Evolutionary conservation across 441 rosid genomes (phyloP).

Genomic region (Omphalea diandra): DNA sequence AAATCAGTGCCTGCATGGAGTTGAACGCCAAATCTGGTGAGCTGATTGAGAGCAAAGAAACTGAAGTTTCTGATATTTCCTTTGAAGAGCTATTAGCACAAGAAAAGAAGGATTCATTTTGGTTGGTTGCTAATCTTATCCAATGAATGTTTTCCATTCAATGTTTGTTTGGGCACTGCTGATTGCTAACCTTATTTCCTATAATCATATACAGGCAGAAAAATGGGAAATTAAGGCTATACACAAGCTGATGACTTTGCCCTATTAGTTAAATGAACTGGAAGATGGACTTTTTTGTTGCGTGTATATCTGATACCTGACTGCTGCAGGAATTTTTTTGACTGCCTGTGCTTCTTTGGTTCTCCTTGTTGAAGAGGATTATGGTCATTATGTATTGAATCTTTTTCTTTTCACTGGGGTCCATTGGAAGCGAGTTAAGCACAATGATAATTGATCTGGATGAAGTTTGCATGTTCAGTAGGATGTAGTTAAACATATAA

Average conservation of each 20-base stretch:
- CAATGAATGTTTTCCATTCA: not conserved
- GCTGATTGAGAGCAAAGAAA: constrained; percentile 41
- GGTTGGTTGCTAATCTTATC: constrained; percentile 45
- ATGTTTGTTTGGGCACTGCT: not conserved
- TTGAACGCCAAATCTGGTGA: constrained; percentile 44
- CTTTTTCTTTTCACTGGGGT: not conserved
- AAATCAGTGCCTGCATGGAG: constrained; percentile 62
- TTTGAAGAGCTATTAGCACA: constrained; percentile 86
- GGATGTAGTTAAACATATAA: not conserved
- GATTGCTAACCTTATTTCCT: constrained; percentile 4
- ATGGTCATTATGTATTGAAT: constrained; percentile 1
- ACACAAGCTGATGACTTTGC: constrained; percentile 25
- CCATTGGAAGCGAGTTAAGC: constrained; percentile 1
- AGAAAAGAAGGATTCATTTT: constrained; percentile 86
- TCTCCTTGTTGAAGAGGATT: constrained; percentile 9
- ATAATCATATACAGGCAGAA: constrained; percentile 51
- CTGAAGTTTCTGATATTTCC: constrained; percentile 64
- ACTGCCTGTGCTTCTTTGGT: constrained; percentile 20
- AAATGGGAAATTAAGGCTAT: constrained; percentile 43
- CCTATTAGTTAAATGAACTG: constrained; percentile 1
- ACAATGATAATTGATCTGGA: not conserved
- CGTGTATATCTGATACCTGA: constrained; percentile 13
- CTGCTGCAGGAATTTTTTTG: constrained; percentile 7
- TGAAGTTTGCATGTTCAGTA: not conserved
- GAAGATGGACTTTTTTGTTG: constrained; percentile 11